Conservation (phyloP, 2,329 filamentous ascomycete genomes). For the Onygenales sp. region DNA sequence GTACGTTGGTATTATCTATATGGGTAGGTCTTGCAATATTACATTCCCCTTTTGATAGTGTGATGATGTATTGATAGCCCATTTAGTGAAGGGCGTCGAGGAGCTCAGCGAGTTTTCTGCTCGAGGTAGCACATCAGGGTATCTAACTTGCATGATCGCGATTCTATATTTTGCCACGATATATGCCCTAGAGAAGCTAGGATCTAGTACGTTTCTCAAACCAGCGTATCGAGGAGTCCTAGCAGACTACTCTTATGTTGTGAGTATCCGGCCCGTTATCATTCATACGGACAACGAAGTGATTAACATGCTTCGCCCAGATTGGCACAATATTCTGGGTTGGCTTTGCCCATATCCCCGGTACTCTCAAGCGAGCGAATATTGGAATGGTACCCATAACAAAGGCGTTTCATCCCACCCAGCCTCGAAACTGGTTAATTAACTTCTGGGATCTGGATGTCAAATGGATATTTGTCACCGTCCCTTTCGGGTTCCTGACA, state of each 20-base stretch:
- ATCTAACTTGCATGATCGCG: conserved; percentile 41
- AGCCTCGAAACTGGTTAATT: conserved; percentile 39
- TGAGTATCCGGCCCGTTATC: conserved; percentile 14
- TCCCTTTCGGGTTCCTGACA: conserved; percentile 45
- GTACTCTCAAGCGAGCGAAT: conserved; percentile 32
- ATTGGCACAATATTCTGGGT: conserved; percentile 47
- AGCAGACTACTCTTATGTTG: conserved; percentile 44
- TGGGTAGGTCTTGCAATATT: conserved; percentile 24
- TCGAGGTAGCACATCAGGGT: conserved; percentile 35
- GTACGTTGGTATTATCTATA: conserved; percentile 49
- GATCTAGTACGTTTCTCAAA: conserved; percentile 32
- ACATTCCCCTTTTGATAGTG: conserved; percentile 12
- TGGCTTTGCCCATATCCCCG: conserved; percentile 44
- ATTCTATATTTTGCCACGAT: conserved; percentile 44
- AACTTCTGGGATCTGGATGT: conserved; percentile 44
- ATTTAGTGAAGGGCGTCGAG: conserved; percentile 45
- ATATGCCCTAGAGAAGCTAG: conserved; percentile 41
- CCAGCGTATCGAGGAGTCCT: conserved; percentile 38
- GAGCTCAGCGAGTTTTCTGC: conserved; percentile 43
- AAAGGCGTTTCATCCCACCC: conserved; percentile 39
- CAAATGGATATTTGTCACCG: conserved; percentile 44
- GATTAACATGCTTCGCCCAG: conserved; percentile 10
- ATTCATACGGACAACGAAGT: not conserved
- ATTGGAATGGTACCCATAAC: conserved; percentile 35
- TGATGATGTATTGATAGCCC: not conserved